These are phyloP conservation scores for Fraxinus albicans DNA, from an alignment of 305 asterid genomes.

Conservation along the genomic window DNA sequence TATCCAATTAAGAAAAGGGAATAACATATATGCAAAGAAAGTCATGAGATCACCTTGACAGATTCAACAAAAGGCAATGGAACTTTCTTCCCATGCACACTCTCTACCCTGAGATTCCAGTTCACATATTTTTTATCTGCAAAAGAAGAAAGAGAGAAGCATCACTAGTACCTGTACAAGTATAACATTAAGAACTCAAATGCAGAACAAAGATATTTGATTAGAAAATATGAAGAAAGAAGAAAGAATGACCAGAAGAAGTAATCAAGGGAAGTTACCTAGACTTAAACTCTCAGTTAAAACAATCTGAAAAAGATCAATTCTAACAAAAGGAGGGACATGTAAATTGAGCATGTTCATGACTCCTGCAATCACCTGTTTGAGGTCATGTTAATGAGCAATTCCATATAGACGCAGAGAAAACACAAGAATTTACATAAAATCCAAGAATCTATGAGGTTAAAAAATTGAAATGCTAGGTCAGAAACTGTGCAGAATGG, in stretches of 20 bases:
- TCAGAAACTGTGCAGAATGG: conserved; percentile 12
- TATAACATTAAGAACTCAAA: neutral
- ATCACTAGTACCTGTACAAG: neutral
- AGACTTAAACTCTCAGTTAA: conserved; percentile 66
- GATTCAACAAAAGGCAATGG: conserved; percentile 81
- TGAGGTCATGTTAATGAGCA: conserved; percentile 28
- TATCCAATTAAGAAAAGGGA: conserved; percentile 5
- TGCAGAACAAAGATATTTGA: neutral
- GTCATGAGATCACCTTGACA: conserved; percentile 53
- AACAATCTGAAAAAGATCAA: conserved; percentile 81
- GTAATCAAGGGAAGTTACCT: conserved; percentile 47
- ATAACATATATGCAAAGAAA: neutral
- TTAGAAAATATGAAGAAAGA: neutral
- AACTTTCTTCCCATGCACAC: conserved; percentile 87
- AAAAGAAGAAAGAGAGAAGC: conserved; percentile 22
- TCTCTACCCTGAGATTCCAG: conserved; percentile 82
- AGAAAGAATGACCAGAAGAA: neutral
- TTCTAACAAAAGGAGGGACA: conserved; percentile 79
- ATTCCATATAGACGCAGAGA: conserved; percentile 18
- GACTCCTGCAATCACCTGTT: conserved; percentile 87
- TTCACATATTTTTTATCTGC: conserved; percentile 81
- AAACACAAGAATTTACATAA: conserved; percentile 9
- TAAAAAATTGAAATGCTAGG: conserved; percentile 8
- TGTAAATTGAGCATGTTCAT: conserved; percentile 61
- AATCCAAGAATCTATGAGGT: neutral